Evolutionary conservation across 2,329 filamentous ascomycete species (phyloP).

Genomic region (Penicillium sclerotiorum): DNA sequence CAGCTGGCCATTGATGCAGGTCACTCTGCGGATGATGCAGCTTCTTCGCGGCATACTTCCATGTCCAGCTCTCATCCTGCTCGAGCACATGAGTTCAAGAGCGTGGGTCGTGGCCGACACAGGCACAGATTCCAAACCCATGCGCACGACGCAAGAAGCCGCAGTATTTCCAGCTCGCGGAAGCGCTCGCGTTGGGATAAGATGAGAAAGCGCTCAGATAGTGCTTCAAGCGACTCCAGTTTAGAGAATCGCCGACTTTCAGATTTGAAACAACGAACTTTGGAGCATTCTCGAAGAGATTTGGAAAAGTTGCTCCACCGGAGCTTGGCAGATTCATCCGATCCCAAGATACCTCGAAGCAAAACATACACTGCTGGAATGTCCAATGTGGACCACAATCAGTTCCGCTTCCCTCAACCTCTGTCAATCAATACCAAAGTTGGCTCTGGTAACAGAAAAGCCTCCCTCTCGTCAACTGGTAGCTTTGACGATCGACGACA

Average conservation of each 20-base stretch:
- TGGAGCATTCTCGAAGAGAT: constrained; percentile 15
- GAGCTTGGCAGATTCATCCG: constrained; percentile 11
- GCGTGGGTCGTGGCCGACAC: constrained; percentile 59
- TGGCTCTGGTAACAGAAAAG: constrained; percentile 51
- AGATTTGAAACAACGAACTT: constrained; percentile 7
- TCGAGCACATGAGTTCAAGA: constrained; percentile 46
- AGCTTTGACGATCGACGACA: constrained; percentile 39
- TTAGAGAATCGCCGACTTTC: constrained; percentile 34
- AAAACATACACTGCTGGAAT: constrained; percentile 11
- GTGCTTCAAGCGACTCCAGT: constrained; percentile 61
- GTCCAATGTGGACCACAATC: constrained; percentile 7
- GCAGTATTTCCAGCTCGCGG: constrained; percentile 51
- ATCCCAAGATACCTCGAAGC: constrained; percentile 7
- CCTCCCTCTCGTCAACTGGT: constrained; percentile 58
- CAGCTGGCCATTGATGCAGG: constrained; percentile 25
- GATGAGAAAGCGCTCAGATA: constrained; percentile 55
- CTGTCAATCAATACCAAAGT: constrained; percentile 11
- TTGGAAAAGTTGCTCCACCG: constrained; percentile 11
- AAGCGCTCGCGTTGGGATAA: constrained; percentile 58
- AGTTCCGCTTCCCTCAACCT: constrained; percentile 4
- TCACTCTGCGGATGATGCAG: constrained; percentile 19
- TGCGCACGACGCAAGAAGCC: constrained; percentile 59
- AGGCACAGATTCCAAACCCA: constrained; percentile 64
- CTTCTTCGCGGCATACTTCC: constrained; percentile 30
- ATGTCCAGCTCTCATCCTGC: constrained; percentile 45